Evolutionary conservation across 768 basidiomycete genomes (phyloP), one percentile per base, ranked within the genome.

Genomic region (Tremella yokohamensis): DNA sequence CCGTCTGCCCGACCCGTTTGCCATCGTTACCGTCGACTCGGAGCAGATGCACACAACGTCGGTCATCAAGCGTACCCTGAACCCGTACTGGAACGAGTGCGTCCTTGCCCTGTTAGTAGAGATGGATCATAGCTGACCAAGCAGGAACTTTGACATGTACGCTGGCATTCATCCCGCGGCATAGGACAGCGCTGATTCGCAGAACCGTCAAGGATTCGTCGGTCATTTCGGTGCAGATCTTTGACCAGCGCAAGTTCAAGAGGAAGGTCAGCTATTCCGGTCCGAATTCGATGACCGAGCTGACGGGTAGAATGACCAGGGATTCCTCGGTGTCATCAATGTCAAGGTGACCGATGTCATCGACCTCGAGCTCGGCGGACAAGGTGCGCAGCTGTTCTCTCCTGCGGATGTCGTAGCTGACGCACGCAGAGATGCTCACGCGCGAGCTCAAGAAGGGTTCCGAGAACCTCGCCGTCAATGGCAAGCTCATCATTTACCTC

Each of bases 171-270:
- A 8, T 4, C 18, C 25, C 6, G 40, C 19, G 37, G 48, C 1
- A 49, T 24, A 49, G 57, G 26, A 22, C 19, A 24, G 25, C 15
- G 19, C 49, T 50, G 25, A 52, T 42, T n/a, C 18, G 26, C 16
- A 97, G 93, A 66, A 89, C 84, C 52, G 94, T 96, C 74, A 94
- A 92, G 77, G 96, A 99, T 66, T 90, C 89, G n/a, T 97, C 93
- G 16, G 89, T 98, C 49, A 84, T 99, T 58, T 90, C 91, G 3
- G 93, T 98, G 1, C 96, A 99, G 79, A 96, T 98, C 69, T 98
- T 98, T 67, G 96, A 99, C 79, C 94, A 98, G 78, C 86, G 91
- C 77, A 99, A 99, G 79, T 98, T 98, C 81, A 99, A 99, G 82
- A 83, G 89, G 78, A 86, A 87, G 70, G 64, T 64, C 37, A 42